phyloP scores from a whole-genome alignment of 257 asterid species.

The Misopates orontium region DNA sequence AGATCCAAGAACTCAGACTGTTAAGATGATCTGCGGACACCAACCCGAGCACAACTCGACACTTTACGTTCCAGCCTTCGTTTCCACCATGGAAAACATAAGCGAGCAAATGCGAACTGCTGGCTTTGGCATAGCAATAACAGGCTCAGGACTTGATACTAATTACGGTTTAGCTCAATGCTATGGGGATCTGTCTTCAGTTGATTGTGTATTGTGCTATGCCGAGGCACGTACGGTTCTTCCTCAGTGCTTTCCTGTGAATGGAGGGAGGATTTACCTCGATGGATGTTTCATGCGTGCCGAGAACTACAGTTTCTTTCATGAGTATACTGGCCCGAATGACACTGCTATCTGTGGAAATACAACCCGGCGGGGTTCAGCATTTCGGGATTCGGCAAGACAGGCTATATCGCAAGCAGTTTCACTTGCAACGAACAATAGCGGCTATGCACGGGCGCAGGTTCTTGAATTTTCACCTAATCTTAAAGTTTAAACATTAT shows the following conservation, averaged over 20 bases:
- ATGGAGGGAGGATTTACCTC: slow-evolving; percentile 66
- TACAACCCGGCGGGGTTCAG: slow-evolving; percentile 32
- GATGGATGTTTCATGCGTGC: slow-evolving; percentile 90
- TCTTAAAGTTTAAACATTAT: too few relatives aligned
- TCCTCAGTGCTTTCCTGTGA: slow-evolving; percentile 70
- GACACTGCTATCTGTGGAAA: slow-evolving; percentile 58
- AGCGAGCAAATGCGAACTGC: slow-evolving; percentile 54
- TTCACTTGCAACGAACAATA: slow-evolving; percentile 38
- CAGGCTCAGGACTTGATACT: slow-evolving; percentile 58
- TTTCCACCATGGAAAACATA: slow-evolving; percentile 65
- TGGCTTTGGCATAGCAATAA: slow-evolving; percentile 53
- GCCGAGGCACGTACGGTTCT: slow-evolving; percentile 70
- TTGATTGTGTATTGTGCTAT: slow-evolving; percentile 73
- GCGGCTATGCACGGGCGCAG: slow-evolving; percentile 48
- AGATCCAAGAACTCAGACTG: slow-evolving; percentile 60
- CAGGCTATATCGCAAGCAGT: slow-evolving; percentile 48
- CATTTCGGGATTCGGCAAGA: slow-evolving; percentile 35
- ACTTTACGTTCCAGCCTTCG: slow-evolving; percentile 56
- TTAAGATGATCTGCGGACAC: slow-evolving; percentile 47
- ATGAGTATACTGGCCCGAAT: slow-evolving; percentile 49
- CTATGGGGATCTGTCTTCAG: slow-evolving; percentile 79
- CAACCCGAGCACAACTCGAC: slow-evolving; percentile 56
- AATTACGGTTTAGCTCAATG: slow-evolving; percentile 69
- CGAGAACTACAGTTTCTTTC: slow-evolving; percentile 64
- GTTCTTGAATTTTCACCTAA: not conserved